Percentiles rank a stretch among this genome's conserved stretches.
Conservation (phyloP, 139 green algal genomes). For the Chlorella sp. region DNA sequence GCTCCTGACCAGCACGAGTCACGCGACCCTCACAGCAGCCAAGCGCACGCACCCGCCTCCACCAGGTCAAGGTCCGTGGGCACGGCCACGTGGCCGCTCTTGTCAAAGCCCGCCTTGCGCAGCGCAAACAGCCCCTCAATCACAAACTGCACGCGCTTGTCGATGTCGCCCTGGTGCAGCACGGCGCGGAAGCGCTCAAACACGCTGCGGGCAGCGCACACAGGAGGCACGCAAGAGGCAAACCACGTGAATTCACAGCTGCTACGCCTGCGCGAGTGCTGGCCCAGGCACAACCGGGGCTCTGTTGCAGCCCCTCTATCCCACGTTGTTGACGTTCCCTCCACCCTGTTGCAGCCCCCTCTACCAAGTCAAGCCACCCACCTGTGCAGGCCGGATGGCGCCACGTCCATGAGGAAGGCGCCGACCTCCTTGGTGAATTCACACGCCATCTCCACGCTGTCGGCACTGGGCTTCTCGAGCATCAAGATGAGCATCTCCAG, state of each 20-base stretch:
- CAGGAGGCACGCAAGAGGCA: too few relatives aligned
- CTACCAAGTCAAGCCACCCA: too few relatives aligned
- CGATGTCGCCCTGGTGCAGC: constrained; percentile 85
- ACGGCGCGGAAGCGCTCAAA: constrained; percentile 89
- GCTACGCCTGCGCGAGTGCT: too few relatives aligned
- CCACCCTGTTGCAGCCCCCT: too few relatives aligned
- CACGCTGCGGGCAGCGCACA: constrained; percentile 38
- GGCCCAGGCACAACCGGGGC: too few relatives aligned
- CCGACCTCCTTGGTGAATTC: constrained; percentile 77
- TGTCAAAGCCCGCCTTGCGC: constrained; percentile 78
- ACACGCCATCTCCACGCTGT: constrained; percentile 86
- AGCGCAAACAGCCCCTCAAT: constrained; percentile 92
- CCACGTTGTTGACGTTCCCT: too few relatives aligned
- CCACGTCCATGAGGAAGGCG: constrained; percentile 56
- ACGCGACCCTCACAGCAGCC: too few relatives aligned
- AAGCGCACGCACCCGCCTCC: constrained; percentile 42
- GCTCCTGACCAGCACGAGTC: too few relatives aligned
- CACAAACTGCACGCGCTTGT: constrained; percentile 86
- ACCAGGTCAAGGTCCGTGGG: constrained; percentile 86
- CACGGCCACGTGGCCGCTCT: constrained; percentile 56
- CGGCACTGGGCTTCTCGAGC: constrained; percentile 84
- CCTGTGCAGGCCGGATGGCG: constrained; percentile 58
- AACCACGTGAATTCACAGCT: too few relatives aligned
- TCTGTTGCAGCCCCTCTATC: too few relatives aligned
- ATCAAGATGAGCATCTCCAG: constrained; percentile 92